A percentile compares a stretch with the other conserved stretches of the same genome.
phyloP scores from a whole-genome alignment of 108 stramenopile genomes.

The Skeletonema menzelii region DNA sequence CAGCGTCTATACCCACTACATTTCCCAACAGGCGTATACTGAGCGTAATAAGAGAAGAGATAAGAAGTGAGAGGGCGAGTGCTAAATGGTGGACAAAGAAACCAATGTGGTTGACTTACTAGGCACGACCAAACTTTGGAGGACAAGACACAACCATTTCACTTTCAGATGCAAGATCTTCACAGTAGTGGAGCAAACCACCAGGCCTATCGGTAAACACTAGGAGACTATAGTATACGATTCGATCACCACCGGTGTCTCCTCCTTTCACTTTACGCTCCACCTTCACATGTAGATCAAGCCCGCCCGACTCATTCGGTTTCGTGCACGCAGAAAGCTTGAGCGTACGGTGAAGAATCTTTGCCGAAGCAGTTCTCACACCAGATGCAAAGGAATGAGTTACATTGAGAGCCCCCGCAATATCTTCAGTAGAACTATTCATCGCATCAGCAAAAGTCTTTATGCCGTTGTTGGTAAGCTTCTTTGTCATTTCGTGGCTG shows the following conservation, averaged over 20 bases:
- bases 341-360: conserved; percentile 58
- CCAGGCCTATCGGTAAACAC: conserved; percentile 73
- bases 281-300: conserved; percentile 27
- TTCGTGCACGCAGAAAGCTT: conserved; percentile 51
- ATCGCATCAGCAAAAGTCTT: conserved; percentile 73
- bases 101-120: conserved; percentile 6
- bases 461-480: conserved; percentile 59
- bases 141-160: conserved; percentile 52
- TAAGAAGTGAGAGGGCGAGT: not conserved
- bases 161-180: conserved; percentile 48
- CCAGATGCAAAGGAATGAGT: conserved; percentile 60
- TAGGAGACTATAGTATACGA: conserved; percentile 61
- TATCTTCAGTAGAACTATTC: conserved; percentile 36
- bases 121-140: conserved; percentile 53
- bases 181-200: conserved; percentile 56
- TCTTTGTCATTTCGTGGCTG: conserved; percentile 46
- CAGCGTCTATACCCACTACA: conserved; percentile 69
- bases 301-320: conserved; percentile 14
- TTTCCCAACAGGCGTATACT: conserved; percentile 63
- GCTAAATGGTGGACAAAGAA: not conserved
- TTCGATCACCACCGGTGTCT: conserved; percentile 7
- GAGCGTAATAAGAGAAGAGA: not conserved
- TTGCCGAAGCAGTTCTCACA: conserved; percentile 49
- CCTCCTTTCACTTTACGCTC: conserved; percentile 14
- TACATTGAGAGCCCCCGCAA: conserved; percentile 53